Percentiles rank a stretch among this genome's conserved stretches.
Conservation (phyloP, 2,329 filamentous ascomycete species). For the Cadophora luteo-olivacea region DNA sequence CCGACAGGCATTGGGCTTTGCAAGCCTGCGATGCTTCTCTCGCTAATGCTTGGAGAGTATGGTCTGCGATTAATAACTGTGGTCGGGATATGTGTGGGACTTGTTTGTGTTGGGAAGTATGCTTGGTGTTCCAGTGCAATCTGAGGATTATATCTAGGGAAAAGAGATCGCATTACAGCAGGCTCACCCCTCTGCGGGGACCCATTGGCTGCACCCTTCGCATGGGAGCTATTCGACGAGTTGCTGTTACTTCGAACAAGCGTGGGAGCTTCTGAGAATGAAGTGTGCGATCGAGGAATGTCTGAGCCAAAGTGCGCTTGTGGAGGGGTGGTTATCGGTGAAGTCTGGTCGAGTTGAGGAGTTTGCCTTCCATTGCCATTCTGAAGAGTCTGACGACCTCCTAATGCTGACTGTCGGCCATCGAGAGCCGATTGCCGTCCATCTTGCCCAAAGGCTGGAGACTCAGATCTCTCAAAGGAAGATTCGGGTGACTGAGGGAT, state of each 20-base stretch:
- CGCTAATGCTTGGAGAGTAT: constrained; percentile 52
- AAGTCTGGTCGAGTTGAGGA: constrained; percentile 28
- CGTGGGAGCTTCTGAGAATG: constrained; percentile 58
- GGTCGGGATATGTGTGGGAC: constrained; percentile 67
- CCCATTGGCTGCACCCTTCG: constrained; percentile 49
- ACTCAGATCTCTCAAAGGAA: constrained; percentile 36
- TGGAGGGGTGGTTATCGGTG: constrained; percentile 37
- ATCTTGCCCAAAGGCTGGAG: constrained; percentile 34
- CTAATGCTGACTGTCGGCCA: constrained; percentile 33
- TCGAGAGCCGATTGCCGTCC: constrained; percentile 35
- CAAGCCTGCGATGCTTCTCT: constrained; percentile 38
- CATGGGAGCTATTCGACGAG: constrained; percentile 61
- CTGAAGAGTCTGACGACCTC: constrained; percentile 27
- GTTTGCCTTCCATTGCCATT: constrained; percentile 28
- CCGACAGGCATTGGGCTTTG: constrained; percentile 40
- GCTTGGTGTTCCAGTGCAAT: constrained; percentile 70
- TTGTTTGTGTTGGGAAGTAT: constrained; percentile 72
- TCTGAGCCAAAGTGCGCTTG: constrained; percentile 39
- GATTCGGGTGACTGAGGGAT: constrained; percentile 35
- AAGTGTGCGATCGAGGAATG: constrained; percentile 54
- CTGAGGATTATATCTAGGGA: constrained; percentile 75
- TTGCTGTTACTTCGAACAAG: constrained; percentile 57
- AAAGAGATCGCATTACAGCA: constrained; percentile 70
- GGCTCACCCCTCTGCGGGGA: constrained; percentile 43
- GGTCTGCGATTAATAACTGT: constrained; percentile 70